phyloP scores from a whole-genome alignment of 1,284 basidiomycete species.

The Coniophora puteana region DNA sequence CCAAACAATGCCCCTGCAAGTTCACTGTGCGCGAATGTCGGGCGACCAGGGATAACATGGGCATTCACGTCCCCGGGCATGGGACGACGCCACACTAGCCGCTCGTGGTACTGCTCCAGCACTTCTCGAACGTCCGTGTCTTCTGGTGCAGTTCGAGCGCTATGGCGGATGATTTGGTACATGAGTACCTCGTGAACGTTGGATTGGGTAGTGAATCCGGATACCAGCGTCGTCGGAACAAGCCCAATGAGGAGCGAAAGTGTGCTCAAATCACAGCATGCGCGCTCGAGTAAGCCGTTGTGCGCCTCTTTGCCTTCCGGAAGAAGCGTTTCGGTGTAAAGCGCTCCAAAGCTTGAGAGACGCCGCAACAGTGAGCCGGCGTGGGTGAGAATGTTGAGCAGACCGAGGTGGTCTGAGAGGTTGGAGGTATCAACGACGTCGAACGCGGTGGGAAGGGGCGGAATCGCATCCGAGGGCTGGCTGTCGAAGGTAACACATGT shows the following conservation, averaged over 20 bases:
- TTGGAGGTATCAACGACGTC: slow-evolving; percentile 55
- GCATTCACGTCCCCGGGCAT: slow-evolving; percentile 25
- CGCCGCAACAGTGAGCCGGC: slow-evolving; percentile 33
- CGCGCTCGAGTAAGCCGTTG: slow-evolving; percentile 27
- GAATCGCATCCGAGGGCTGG: slow-evolving; percentile 22
- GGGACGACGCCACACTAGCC: slow-evolving; percentile 37
- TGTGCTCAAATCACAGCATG: slow-evolving; percentile 37
- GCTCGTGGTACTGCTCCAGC: slow-evolving; percentile 39
- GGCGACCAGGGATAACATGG: slow-evolving; percentile 2
- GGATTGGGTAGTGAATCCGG: slow-evolving; percentile 38
- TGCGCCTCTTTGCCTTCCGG: slow-evolving; percentile 20
- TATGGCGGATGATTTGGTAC: slow-evolving; percentile 1
- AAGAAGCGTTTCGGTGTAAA: slow-evolving; percentile 44
- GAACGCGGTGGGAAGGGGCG: slow-evolving; percentile 37
- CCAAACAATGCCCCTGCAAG: slow-evolving; percentile 41
- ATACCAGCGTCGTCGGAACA: slow-evolving; percentile 35
- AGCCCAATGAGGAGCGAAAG: slow-evolving; percentile 40
- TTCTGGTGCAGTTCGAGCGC: no score
- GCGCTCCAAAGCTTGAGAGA: slow-evolving; percentile 20
- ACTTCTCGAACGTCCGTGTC: no score
- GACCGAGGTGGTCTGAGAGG: slow-evolving; percentile 44
- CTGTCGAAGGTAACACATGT: slow-evolving; percentile 30
- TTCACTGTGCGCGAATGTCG: slow-evolving; percentile 23
- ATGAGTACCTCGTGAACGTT: slow-evolving; percentile 39
- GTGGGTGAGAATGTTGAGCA: slow-evolving; percentile 46